Evolutionary conservation across 768 basidiomycete genomes (phyloP), one percentile per base, ranked within the genome.

Genomic region (Leccinellum luteum): DNA sequence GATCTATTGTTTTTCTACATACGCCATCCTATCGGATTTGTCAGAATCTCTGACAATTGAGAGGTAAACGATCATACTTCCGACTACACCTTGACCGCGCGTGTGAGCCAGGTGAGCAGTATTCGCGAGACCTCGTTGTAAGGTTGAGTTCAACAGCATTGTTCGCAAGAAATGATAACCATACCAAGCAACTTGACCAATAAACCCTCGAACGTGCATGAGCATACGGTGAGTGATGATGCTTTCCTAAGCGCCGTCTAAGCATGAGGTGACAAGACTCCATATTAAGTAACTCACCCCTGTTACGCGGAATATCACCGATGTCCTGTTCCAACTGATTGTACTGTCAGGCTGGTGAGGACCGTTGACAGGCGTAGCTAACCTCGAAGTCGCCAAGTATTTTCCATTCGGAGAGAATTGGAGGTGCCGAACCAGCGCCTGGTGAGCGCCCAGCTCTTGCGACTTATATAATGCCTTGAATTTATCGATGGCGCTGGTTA

Each of bases 401-500:
- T 75, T 74, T 35, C 81, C 81, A 61, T 80, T 77, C 5, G 82
- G 83, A 13, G 82, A 83, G 65, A 83, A 83, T 58, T 83, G 80
- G 48, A 83, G 65, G 60, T 83, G 80, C 49, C 81, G 69, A 19
- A 83, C 81, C 25, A 83, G 74, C 6, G 81, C 82, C 45, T 73
- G 70, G 54, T 83, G 81, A 21, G 77, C 76, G 25, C 67, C 73
- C 49, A 79, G 62, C 49, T 76, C 77, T 58, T 82, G 77, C 10
- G 75, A 75, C 41, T 71, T 66, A 45, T 67, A 66, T 58, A 83
- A 61, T 45, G 59, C 64, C 64, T 74, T 76, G 53, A 83, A 56
- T 48, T 75, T 77, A 44, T 79, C 77, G 21, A 78, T 70, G 13
- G 80, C 70, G 12, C 61, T 50, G 4, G 76, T 71, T 12, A 81